Percentiles rank a stretch among this genome's conserved stretches.
These are phyloP conservation scores for sunflower (Helianthus annuus) DNA, from an alignment of 129 eudicot species.

Conservation along the genomic window HanXRQr2.0-SUNRISE NC_035445.2:52941009-52941508, in stretches of 20 bases:
- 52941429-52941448: background rate
- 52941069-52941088: background rate
- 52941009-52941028: background rate
- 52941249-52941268: too few relatives aligned
- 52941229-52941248: too few relatives aligned
- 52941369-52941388: slow-evolving; percentile 27
- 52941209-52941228: too few relatives aligned
- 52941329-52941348: slow-evolving; percentile 17
- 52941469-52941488: background rate
- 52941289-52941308: too few relatives aligned
- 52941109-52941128: slow-evolving; percentile 47
- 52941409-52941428: slow-evolving; percentile 25
- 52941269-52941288: too few relatives aligned
- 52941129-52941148: background rate
- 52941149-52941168: too few relatives aligned
- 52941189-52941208: too few relatives aligned
- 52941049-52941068: background rate
- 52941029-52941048: too few relatives aligned
- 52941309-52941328: background rate
- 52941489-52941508: background rate
- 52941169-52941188: too few relatives aligned
- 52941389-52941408: slow-evolving; percentile 17
- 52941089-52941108: slow-evolving; percentile 22
- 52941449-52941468: background rate
- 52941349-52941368: slow-evolving; percentile 24